Evolutionary conservation across 305 asterid species (phyloP), one percentile per base, ranked within the genome.

Genomic region (Solanum hybrid): DNA sequence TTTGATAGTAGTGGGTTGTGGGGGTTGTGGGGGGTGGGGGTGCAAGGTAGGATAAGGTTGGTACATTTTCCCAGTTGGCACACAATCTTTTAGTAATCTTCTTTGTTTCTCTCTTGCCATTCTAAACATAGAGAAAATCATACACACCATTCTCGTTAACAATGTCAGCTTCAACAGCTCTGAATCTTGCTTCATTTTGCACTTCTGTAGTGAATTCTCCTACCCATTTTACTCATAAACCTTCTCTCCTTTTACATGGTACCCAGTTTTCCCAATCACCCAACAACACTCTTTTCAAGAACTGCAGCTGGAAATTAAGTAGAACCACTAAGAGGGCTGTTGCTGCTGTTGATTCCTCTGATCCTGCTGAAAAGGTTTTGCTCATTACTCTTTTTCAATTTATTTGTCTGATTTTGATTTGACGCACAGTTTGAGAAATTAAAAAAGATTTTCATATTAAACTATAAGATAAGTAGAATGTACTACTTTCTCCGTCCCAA

Each of bases 311-410:
- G 94, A 93, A 92, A 90, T 87, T 91, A 46, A 92, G 85, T 35
- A 89, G 91, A 79, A 76, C 93, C 2, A 90, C 94, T 3, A 94
- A 79, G 90, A 95, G 94, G 27, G 92, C 95, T 10, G 97, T 93
- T 32, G 94, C 98, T 22, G 96, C 99, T 40, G 96, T 95, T 66
- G 96, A 94, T 89, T 95, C 98, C 72, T 93, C 98, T 66, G 93
- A 88, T 88, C 95, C 95, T 90, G 88, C 93, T 34, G 93, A 87
- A 89, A 95, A 93, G 99, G 99, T 96, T 24, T 29, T 24, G n/a
- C 5, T 3, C 22, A 24, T 12, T 13, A 3, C 24, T 0, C 8
- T 1, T 0, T 75, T 75, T 76, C 10, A 16, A 76, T 76, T 76
- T 31, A 1, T 73, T 14, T 14, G 4, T 73, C 2, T 29, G 11